Base-by-base conservation (phyloP, 108 stramenopile species). In the Schizochytrium sp. region DNA sequence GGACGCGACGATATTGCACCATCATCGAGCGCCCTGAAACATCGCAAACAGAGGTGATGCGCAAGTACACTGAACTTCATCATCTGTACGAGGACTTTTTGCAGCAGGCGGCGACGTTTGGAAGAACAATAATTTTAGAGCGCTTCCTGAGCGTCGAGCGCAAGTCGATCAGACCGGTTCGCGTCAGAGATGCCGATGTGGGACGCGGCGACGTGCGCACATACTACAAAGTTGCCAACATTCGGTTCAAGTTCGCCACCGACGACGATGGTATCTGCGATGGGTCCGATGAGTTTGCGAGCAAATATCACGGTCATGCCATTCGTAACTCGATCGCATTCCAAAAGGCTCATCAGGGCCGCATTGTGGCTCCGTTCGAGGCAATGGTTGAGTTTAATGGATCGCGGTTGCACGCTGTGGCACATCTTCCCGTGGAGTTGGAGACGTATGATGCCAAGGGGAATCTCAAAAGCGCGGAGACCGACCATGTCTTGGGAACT, bases 181-280 rank as follows among this genome's bases (percentile, higher is more conserved):
- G 44, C 21, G 72, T 91, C 14, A 51, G 71, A 5, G 90, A 57
- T 12, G 91, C 87, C 34, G 90, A 91, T 47, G 92, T 72, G 14
- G 92, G 92, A 44, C 90, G 92, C 58, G 90, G 92, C 5, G 87
- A 51, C 29, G 55, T 29, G 43, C 88, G 91, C 29, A 29, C 58
- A 18, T 16, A 41, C 14, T 94, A 90, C 63, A 91, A 92, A 72
- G 94, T 92, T 18, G 69, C 88, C 87, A 92, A 92, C 57, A 92
- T 94, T 48, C 89, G 88, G 5, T 93, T 91, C 88, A 90, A 91
- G 58, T 58, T 94, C 25, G 69, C 72, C 60, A 19, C 57, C 44
- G 93, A 94, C 87, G 92, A 94, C 60, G 87, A 94, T 63, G 94
- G 94, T 44, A 21, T 93, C 29, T 94, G 93, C 87, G 92, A 94